Evolutionary conservation across 305 asterid species (phyloP).

Genomic region (Fraxinus greggii): DNA sequence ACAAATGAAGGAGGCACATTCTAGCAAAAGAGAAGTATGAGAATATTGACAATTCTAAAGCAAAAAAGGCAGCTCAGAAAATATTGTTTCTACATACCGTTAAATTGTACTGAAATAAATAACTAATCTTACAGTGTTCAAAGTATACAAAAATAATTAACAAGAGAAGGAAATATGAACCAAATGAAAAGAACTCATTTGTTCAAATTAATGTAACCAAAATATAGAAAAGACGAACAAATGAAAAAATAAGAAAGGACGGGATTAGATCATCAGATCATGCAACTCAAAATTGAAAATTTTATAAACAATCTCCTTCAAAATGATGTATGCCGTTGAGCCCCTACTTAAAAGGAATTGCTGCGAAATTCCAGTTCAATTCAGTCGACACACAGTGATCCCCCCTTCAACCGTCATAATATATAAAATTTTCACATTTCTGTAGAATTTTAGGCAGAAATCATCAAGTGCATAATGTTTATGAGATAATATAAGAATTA

Average conservation of each 20-base stretch:
- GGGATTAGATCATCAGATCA: background rate
- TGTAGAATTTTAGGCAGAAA: background rate
- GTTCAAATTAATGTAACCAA: background rate
- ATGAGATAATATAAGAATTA: background rate
- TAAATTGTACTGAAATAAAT: background rate
- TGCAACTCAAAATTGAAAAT: background rate
- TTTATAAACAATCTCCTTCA: background rate
- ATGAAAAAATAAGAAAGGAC: background rate
- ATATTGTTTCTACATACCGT: background rate
- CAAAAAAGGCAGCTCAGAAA: background rate
- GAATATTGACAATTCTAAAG: background rate
- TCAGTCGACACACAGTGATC: background rate
- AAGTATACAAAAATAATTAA: background rate
- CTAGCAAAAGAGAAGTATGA: background rate
- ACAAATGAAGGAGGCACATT: constrained; percentile 7
- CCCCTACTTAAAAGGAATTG: background rate
- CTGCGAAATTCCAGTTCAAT: background rate
- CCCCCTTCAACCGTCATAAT: background rate
- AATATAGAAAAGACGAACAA: background rate
- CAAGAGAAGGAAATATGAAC: background rate
- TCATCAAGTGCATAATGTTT: background rate
- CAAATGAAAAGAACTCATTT: background rate
- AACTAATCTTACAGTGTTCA: background rate
- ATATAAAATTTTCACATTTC: constrained; percentile 8
- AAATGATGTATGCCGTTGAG: background rate